A percentile compares a stretch with the other conserved stretches of the same genome.
phyloP scores from a whole-genome alignment of 768 basidiomycete genomes.

The Phylloporus sp. region DNA sequence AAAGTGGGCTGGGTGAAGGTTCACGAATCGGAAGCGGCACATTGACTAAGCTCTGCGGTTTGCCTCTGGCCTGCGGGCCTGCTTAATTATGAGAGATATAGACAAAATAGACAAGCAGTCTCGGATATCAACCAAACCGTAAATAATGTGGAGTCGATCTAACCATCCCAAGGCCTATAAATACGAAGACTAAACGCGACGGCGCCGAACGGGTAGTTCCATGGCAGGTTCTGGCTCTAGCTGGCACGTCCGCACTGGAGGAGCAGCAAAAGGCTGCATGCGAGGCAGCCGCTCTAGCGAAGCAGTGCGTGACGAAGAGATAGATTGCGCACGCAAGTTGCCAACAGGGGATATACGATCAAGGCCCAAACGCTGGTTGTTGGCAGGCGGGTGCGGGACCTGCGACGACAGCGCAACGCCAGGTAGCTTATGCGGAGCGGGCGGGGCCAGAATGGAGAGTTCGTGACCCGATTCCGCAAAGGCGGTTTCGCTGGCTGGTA shows the following conservation, averaged over 20 bases:
- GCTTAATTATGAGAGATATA: too few relatives aligned
- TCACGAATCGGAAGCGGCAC: too few relatives aligned
- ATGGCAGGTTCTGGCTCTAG: slow-evolving; percentile 31
- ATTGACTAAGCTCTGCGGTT: too few relatives aligned
- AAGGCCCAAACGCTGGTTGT: neutral
- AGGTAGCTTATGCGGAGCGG: neutral
- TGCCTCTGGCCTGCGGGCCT: too few relatives aligned
- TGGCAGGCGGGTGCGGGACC: neutral
- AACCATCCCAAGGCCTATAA: too few relatives aligned
- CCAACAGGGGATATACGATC: neutral
- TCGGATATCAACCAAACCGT: too few relatives aligned
- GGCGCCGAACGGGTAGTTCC: slow-evolving; percentile 23
- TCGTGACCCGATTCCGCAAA: slow-evolving; percentile 10
- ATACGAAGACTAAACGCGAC: neutral
- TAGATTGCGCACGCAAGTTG: neutral
- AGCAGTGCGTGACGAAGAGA: neutral
- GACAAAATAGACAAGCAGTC: too few relatives aligned
- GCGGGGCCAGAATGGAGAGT: slow-evolving; percentile 11
- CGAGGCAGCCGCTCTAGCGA: slow-evolving; percentile 2
- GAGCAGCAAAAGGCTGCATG: slow-evolving; percentile 15
- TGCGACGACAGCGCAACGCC: neutral
- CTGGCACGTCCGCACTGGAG: slow-evolving; percentile 29
- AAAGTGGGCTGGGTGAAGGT: too few relatives aligned
- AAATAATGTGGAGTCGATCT: too few relatives aligned
- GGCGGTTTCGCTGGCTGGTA: neutral